These are phyloP conservation scores for Juglanconis juglandina DNA, from an alignment of 2,329 filamentous ascomycete genomes.

Conservation along the genomic window DNA sequence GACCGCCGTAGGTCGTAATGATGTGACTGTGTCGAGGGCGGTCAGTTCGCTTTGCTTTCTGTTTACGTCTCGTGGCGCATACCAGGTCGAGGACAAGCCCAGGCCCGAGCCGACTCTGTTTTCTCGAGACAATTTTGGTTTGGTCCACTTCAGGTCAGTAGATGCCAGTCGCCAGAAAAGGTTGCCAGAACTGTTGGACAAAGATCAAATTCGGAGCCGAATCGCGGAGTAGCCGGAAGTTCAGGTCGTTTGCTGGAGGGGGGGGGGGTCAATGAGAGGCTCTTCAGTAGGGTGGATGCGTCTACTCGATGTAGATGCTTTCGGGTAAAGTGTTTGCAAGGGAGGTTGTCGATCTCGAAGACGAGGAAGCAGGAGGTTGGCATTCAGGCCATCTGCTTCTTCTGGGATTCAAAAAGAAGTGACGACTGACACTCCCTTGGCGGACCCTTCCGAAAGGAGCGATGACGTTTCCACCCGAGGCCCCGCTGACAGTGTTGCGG, in stretches of 20 bases:
- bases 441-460: not conserved
- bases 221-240: not conserved
- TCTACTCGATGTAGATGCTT: not conserved
- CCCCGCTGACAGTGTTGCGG: too few relatives aligned
- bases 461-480: not conserved
- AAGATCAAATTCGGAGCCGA: slow-evolving; percentile 6
- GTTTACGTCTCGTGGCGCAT: slow-evolving; percentile 7
- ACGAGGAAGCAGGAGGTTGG: too few relatives aligned
- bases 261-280: not conserved
- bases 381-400: too few relatives aligned
- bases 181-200: not conserved
- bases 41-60: slow-evolving; percentile 11
- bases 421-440: not conserved
- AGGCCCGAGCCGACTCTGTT: not conserved
- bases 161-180: not conserved
- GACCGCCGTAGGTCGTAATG: not conserved
- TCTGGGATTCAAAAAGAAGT: not conserved
- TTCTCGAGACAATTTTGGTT: not conserved
- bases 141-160: not conserved
- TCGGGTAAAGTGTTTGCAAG: not conserved
- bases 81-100: not conserved
- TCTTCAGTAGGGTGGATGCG: not conserved
- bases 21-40: slow-evolving; percentile 14
- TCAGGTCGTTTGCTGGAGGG: not conserved
- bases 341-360: not conserved